Evolutionary conservation across 768 basidiomycete species (phyloP), one percentile per base, ranked within the genome.

Genomic region (Crassisporium funariophilum): DNA sequence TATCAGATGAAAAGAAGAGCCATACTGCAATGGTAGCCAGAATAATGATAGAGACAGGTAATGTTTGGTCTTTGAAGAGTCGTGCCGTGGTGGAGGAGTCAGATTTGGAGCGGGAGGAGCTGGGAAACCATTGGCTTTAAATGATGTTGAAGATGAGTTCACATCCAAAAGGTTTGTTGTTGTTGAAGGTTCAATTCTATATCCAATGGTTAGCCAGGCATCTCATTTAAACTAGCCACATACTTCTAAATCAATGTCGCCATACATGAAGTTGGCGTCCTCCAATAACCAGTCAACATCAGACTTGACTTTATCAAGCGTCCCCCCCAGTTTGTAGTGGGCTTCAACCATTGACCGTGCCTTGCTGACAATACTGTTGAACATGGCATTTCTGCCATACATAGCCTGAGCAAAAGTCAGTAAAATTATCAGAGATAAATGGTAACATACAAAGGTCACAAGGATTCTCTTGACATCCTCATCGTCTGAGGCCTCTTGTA

Each of bases 331-430:
- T 10, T n/a, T 35, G 25, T 45, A 45, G 33, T 45, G 44, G 17
- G 33, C 44, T 3, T 35, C 20, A 11, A 45, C 36, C 19, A 25
- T 34, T 12, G 20, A 17, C 4, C 44, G 8, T 24, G 44, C 44
- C 21, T 36, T 46, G 34, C 35, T 17, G 15, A 46, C 39, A 19
- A 46, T 46, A 22, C n/a, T 23, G 16, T 35, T 46, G 35, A 46
- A 27, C 9, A 46, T n/a, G 5, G 8, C 13, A 8, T 29, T 29
- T 17, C 31, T 42, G 13, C 23, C 41, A 29, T 42, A 42, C n/a
- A n/a, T n/a, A n/a, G n/a, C n/a, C n/a, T n/a, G n/a, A n/a, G n/a
- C n/a, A n/a, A n/a, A n/a, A n/a, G n/a, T n/a, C n/a, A n/a, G n/a
- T n/a, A n/a, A n/a, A n/a, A n/a, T n/a, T n/a, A n/a, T n/a, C n/a